Percentiles rank a stretch among this genome's conserved stretches.
These are phyloP conservation scores for Aspergillus uvarum DNA, from an alignment of 2,329 filamentous ascomycete species.

Conservation along the genomic window DNA sequence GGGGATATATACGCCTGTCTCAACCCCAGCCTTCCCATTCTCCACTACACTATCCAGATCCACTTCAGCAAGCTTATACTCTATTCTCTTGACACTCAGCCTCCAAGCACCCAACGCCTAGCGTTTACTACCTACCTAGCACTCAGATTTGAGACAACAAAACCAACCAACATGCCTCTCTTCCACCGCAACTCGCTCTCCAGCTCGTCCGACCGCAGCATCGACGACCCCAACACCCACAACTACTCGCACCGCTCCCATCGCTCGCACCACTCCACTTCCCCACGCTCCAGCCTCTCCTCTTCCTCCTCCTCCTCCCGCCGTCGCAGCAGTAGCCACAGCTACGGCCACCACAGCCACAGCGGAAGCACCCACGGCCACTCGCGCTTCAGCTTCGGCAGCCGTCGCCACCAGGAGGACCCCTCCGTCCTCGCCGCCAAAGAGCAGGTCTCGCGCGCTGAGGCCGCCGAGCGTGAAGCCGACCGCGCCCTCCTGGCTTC, in stretches of 20 bases:
- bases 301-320: constrained; percentile 25
- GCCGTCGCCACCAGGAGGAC: constrained; percentile 55
- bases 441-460: constrained; percentile 62
- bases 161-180: constrained; percentile 21
- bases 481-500: constrained; percentile 63
- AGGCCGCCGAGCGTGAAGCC: constrained; percentile 64
- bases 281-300: constrained; percentile 37
- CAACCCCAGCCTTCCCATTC: not conserved
- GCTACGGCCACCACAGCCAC: not conserved
- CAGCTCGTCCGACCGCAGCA: constrained; percentile 23
- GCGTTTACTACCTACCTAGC: no score
- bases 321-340: not conserved
- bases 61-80: not conserved
- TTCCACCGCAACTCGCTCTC: constrained; percentile 25
- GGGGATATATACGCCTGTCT: not conserved
- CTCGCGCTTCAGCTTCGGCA: constrained; percentile 23
- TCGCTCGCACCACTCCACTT: constrained; percentile 34
- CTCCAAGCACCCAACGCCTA: not conserved
- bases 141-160: not conserved
- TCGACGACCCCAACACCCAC: constrained; percentile 17
- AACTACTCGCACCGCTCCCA: constrained; percentile 19
- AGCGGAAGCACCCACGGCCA: not conserved
- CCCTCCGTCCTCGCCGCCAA: constrained; percentile 62
- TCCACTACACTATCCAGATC: not conserved
- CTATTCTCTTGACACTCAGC: not conserved